Conservation (phyloP, 257 asterid species). For the Dorcoceras hygrometricum region DNA sequence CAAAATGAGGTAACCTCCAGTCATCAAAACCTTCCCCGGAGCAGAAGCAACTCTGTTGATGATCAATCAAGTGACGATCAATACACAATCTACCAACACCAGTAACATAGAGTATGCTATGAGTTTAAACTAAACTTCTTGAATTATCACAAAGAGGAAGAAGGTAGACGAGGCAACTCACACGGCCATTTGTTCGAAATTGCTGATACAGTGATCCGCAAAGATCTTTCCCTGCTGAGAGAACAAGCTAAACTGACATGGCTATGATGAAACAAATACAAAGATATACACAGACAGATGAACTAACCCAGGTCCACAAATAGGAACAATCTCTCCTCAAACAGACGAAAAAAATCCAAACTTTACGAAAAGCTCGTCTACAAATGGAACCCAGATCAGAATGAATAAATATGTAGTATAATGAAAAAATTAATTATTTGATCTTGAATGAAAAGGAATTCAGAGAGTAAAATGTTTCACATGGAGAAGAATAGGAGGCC, state of each 20-base stretch:
- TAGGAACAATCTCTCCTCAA: too few relatives aligned
- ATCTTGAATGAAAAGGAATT: neutral
- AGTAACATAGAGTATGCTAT: neutral
- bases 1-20: conserved; percentile 92
- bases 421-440: too few relatives aligned
- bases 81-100: conserved; percentile 13
- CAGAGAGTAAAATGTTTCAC: neutral
- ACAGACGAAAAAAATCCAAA: too few relatives aligned
- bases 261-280: neutral
- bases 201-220: conserved; percentile 15
- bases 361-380: too few relatives aligned
- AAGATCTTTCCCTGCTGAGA: conserved; percentile 24
- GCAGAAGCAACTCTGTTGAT: conserved; percentile 84
- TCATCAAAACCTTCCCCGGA: conserved; percentile 98
- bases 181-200: conserved; percentile 47
- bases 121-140: neutral
- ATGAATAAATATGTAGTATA: too few relatives aligned
- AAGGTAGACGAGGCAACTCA: conserved; percentile 27
- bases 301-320: too few relatives aligned
- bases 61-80: conserved; percentile 31
- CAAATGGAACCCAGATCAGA: neutral
- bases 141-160: neutral
- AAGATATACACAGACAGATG: too few relatives aligned
- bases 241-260: conserved; percentile 19
- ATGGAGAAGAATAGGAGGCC: neutral